A percentile compares a stretch with the other conserved stretches of the same genome.
These are phyloP conservation scores for Mortierella antarctica DNA, from an alignment of 192 early-diverging fungal species.

Conservation along the genomic window DNA sequence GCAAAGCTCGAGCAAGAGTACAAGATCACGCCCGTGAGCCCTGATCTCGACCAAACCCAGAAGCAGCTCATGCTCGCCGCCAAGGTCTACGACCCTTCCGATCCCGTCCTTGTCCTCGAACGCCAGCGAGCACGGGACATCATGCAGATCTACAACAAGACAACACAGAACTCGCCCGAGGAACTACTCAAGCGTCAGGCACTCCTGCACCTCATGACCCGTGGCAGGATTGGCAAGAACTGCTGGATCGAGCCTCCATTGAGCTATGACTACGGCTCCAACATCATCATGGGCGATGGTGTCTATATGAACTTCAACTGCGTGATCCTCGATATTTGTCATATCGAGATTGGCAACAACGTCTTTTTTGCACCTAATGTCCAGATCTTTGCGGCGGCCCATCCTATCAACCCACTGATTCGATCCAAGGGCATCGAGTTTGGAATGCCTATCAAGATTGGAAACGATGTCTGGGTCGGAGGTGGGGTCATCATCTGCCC, in stretches of 20 bases:
- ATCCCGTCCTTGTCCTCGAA: constrained; percentile 23
- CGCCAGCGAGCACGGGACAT: constrained; percentile 38
- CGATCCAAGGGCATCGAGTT: constrained; percentile 54
- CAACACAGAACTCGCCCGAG: constrained; percentile 13
- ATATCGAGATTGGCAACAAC: constrained; percentile 80
- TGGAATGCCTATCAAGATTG: constrained; percentile 72
- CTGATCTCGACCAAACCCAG: constrained; percentile 37
- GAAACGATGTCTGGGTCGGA: constrained; percentile 91
- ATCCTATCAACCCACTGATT: constrained; percentile 72
- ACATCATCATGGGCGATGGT: constrained; percentile 77
- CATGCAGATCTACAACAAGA: constrained; percentile 25
- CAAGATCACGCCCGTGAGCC: constrained; percentile 18
- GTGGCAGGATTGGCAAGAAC: constrained; percentile 65
- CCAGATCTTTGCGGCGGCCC: constrained; percentile 78
- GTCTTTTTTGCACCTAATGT: constrained; percentile 82
- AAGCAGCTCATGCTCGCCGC: constrained; percentile 43
- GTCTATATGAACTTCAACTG: constrained; percentile 86
- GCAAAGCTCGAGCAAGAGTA: constrained; percentile 30
- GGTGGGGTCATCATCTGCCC: constrained; percentile 82
- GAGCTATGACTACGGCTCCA: constrained; percentile 81
- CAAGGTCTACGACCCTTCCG: constrained; percentile 30
- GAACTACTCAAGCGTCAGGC: constrained; percentile 33
- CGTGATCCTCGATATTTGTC: constrained; percentile 77
- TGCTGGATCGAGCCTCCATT: constrained; percentile 75
- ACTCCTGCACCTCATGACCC: constrained; percentile 24